These are phyloP conservation scores for Fragilaria radians DNA, from an alignment of 108 stramenopile species.

Conservation along the genomic window DNA sequence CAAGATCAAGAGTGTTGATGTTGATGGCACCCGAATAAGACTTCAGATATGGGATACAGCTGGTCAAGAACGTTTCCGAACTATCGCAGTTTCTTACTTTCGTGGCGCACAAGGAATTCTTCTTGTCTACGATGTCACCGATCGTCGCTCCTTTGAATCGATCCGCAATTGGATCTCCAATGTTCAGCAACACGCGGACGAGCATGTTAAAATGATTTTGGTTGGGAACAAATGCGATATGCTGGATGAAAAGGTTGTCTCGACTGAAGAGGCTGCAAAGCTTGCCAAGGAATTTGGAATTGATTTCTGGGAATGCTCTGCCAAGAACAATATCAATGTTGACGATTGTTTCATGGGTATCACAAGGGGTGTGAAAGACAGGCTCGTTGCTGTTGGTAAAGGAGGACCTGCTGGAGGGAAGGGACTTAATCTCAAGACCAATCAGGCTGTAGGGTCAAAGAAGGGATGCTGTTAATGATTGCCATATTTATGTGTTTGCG, in stretches of 20 bases:
- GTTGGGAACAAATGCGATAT: conserved; percentile 96
- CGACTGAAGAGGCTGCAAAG: conserved; percentile 89
- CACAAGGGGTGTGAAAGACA: conserved; percentile 76
- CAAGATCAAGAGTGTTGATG: conserved; percentile 12
- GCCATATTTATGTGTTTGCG: too few species aligned
- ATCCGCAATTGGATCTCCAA: conserved; percentile 14
- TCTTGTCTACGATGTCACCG: conserved; percentile 90
- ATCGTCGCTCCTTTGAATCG: conserved; percentile 77
- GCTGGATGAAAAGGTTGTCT: conserved; percentile 81
- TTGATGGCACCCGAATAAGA: conserved; percentile 3
- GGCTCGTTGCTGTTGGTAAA: conserved; percentile 71
- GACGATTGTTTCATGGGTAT: conserved; percentile 88
- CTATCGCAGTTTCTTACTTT: conserved; percentile 87
- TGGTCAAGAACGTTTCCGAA: conserved; percentile 88
- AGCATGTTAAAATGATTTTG: conserved; percentile 92
- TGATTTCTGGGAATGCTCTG: conserved; percentile 95
- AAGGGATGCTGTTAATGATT: too few species aligned
- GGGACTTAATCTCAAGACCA: too few species aligned
- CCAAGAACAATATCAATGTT: conserved; percentile 94
- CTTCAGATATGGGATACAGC: conserved; percentile 90
- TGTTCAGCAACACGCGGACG: conserved; percentile 72
- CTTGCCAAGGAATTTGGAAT: conserved; percentile 95
- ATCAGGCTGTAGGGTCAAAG: too few species aligned
- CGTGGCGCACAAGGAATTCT: conserved; percentile 91
- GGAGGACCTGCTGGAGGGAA: conserved; percentile 47